These are phyloP conservation scores for Hydnomerulius pinastri DNA, from an alignment of 768 basidiomycete species.

Conservation along the genomic window DNA sequence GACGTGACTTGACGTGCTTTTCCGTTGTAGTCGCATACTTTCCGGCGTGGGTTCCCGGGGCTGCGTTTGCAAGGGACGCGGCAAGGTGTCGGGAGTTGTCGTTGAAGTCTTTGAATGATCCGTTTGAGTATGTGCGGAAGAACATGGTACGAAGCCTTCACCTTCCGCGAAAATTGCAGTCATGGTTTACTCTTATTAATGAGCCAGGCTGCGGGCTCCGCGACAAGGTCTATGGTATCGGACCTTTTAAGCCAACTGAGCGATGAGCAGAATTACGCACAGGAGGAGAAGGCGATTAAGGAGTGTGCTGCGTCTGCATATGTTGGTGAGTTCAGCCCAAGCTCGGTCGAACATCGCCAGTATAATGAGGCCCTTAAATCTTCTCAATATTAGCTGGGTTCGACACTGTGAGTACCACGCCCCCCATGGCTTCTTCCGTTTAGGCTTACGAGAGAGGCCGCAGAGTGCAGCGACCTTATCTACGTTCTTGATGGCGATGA, in stretches of 20 bases:
- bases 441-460: neutral
- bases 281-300: constrained; percentile 27
- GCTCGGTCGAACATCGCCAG: neutral
- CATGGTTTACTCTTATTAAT: neutral
- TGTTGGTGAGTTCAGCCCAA: constrained; percentile 20
- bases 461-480: constrained; percentile 26
- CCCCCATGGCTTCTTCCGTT: neutral
- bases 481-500: constrained; percentile 31
- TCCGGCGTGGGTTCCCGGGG: constrained; percentile 32
- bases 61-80: constrained; percentile 29
- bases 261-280: constrained; percentile 11
- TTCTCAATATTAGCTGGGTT: constrained; percentile 24
- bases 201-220: constrained; percentile 23
- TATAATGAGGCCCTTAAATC: neutral
- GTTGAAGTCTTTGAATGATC: constrained; percentile 21
- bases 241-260: constrained; percentile 23
- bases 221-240: constrained; percentile 31
- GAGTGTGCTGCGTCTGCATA: constrained; percentile 33
- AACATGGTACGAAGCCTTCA: constrained; percentile 21
- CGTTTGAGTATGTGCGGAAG: constrained; percentile 30
- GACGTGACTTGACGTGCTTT: constrained; percentile 4
- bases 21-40: constrained; percentile 24
- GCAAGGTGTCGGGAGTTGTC: constrained; percentile 28
- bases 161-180: neutral
- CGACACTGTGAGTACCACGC: constrained; percentile 22